Evolutionary conservation across 192 early-diverging fungal genomes (phyloP), one percentile per base, ranked within the genome.

Genomic region (Dissophora ornata): DNA sequence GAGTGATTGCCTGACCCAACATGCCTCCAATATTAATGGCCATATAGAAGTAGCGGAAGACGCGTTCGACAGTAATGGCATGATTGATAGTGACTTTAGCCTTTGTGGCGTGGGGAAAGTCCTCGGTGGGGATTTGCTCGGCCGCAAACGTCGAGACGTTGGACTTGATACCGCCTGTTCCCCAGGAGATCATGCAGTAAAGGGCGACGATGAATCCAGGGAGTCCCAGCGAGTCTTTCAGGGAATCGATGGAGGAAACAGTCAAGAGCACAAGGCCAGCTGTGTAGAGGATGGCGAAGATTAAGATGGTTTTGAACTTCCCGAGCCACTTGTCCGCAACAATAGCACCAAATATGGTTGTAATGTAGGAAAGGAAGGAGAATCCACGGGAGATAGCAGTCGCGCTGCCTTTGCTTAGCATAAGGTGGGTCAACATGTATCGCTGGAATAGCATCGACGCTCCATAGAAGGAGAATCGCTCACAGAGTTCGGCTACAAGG

Each of bases 1-100:
- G 83, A 1, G 86, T 85, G 18, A 87, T 87, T 28, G 83, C 85
- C 67, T 87, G 85, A 41, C 84, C 83, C 21, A 84, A 77, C 79
- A 89, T 79, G 44, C 79, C 80, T 45, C 88, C 88, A 60, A 89
- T 81, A 69, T 89, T 89, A 63, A 89, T 86, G 29, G 86, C 64
- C 86, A 85, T 87, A 82, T 91, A 91, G 66, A 91, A 91, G 85
- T 87, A 90, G 70, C 87, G 86, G 80, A 90, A 91, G 51, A 91
- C 84, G 32, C 84, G 84, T 79, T 90, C 85, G 19, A 90, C 71
- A 3, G 88, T 88, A 57, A 87, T 73, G 57, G 82, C 86, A 53
- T 84, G 84, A 74, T 89, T 84, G 22, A 89, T 79, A 6, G 87
- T 74, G 10, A 86, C 84, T 45, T 84, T 83, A 51, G 62, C 62